Evolutionary conservation across 805 yeast genomes (phyloP), one percentile per base, ranked within the genome.

Genomic region (Phaffomyces opuntiae): DNA sequence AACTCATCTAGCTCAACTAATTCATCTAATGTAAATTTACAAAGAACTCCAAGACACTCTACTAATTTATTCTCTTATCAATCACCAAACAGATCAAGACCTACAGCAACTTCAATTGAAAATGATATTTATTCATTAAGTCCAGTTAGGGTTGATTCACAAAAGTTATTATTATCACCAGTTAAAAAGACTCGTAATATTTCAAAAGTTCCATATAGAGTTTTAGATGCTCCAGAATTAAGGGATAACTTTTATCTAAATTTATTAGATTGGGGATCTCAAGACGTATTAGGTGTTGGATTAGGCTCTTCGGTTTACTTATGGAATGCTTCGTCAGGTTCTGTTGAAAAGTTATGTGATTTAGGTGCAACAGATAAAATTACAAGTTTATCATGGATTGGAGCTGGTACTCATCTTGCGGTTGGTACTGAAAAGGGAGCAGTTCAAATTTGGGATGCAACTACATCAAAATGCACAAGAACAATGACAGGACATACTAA

Each of bases 371-470:
- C 73, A 51, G 96, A 90, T 54, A 68, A 71, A 40, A 85, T 88
- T 24, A 86, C 97, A 8, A 82, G 95, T 54, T 68, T 91, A 35
- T 80, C 86, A 45, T 93, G 99, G 99, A 87, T 91, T 40, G 95
- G 91, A 24, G 78, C 91, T 11, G 98, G 98, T 16, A 84, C 96
- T 13, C 97, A 93, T 67, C 59, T 93, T 42, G 98, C 99, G 0
- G 81, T 93, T 7, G 99, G 99, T 1, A 88, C 96, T 1, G 75
- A 77, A 46, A 72, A 79, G 32, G 99, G 99, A 1, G 60, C 83
- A 37, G 96, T 93, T 7, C 96, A 90, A 60, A 89, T 93, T 16
- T 93, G 96, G 93, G 98, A 93, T 63, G 95, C 90, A 1, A 77
- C 83, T 12, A 81, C 84, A 37, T 74, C 78, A 45, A 83, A 86